A percentile compares a stretch with the other conserved stretches of the same genome.
phyloP scores from a whole-genome alignment of 78 protist species.

The Dictyostelium intermedium region DNA sequence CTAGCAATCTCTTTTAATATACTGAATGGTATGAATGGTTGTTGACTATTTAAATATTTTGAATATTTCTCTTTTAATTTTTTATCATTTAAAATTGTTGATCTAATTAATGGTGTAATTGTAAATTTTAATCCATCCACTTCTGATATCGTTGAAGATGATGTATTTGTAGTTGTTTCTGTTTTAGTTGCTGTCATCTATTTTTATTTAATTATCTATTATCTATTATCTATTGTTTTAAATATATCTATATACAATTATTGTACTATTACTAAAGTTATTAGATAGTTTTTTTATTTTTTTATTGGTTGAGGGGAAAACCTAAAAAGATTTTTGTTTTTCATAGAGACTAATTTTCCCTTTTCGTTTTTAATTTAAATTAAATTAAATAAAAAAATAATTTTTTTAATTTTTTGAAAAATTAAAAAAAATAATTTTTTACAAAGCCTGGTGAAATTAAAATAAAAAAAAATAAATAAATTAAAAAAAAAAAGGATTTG shows the following conservation, averaged over 20 bases:
- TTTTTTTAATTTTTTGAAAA: background rate
- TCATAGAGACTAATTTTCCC: background rate
- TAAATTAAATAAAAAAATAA: background rate
- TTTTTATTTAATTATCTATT: background rate
- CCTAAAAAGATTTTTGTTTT: background rate
- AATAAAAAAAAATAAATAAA: background rate
- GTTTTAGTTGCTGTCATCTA: background rate
- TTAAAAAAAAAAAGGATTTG: background rate
- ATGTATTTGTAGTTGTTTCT: background rate
- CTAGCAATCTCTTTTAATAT: background rate
- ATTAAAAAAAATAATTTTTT: background rate
- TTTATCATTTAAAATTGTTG: background rate
- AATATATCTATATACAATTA: no score
- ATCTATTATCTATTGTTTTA: background rate
- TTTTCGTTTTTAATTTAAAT: background rate
- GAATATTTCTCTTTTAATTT: background rate
- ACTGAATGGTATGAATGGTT: background rate
- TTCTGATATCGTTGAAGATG: background rate
- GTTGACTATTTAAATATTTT: background rate
- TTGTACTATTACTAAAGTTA: no score
- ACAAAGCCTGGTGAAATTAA: background rate
- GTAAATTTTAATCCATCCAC: slow-evolving; percentile 1
- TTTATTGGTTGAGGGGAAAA: background rate
- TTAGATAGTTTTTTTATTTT: background rate
- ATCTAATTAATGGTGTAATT: background rate